Conservation (phyloP, 768 basidiomycete genomes). For the Russula sp. region DNA sequence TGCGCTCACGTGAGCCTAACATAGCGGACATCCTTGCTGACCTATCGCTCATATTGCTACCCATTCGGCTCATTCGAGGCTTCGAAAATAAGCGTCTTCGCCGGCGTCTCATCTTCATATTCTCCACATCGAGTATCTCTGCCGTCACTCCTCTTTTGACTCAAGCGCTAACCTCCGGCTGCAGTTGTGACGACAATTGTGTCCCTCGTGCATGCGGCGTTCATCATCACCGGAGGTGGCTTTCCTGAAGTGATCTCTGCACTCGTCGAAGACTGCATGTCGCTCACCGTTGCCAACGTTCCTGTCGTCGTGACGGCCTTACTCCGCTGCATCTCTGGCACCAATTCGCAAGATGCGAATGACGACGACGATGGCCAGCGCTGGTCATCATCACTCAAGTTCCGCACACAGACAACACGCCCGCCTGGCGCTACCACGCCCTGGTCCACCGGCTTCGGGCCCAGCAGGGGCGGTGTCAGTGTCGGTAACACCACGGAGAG, state of each 20-base stretch:
- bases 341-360: neutral
- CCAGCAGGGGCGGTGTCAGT: neutral
- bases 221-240: slow-evolving; percentile 28
- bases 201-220: slow-evolving; percentile 29
- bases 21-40: slow-evolving; percentile 47
- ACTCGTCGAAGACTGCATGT: slow-evolving; percentile 28
- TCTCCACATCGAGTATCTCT: slow-evolving; percentile 45
- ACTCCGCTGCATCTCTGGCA: slow-evolving; percentile 5
- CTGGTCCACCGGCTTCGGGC: neutral
- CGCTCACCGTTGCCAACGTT: slow-evolving; percentile 14
- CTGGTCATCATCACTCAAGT: slow-evolving; percentile 21
- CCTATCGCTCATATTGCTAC: slow-evolving; percentile 39
- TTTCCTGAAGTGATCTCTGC: slow-evolving; percentile 30
- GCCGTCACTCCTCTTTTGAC: neutral
- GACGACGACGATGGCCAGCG: slow-evolving; percentile 19
- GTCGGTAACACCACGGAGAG: neutral
- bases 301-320: slow-evolving; percentile 22
- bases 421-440: neutral
- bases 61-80: slow-evolving; percentile 41
- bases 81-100: slow-evolving; percentile 37
- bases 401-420: slow-evolving; percentile 10
- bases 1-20: neutral
- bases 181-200: slow-evolving; percentile 28
- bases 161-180: neutral
- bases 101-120: slow-evolving; percentile 42